A percentile compares a stretch with the other conserved stretches of the same genome.
Evolutionary conservation across 1,139 yeast species (phyloP).

Genomic region (Candida buenavistaensis): DNA sequence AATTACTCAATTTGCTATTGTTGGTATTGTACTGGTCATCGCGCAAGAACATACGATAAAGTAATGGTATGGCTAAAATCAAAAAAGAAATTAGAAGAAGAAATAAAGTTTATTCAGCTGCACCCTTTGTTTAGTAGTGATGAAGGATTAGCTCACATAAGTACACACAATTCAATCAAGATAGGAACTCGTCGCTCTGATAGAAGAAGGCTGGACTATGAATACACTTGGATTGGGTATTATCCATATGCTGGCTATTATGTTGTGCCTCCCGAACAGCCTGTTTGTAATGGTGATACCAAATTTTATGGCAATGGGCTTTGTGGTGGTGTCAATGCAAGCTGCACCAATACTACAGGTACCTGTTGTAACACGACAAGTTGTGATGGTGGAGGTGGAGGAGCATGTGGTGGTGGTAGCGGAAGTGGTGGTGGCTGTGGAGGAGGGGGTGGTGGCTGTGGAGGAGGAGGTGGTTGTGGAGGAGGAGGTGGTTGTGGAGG

Average conservation of each 20-base stretch:
- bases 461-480: not conserved
- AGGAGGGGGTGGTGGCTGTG: constrained; percentile 1
- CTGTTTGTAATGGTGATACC: not conserved
- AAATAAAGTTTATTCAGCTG: not conserved
- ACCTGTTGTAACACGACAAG: constrained; percentile 1
- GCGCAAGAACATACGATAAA: not conserved
- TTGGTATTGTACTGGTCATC: constrained; percentile 12
- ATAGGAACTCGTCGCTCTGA: not conserved
- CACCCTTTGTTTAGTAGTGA: not conserved
- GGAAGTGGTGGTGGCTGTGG: constrained; percentile 9
- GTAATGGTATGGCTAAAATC: not conserved
- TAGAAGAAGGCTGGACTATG: not conserved
- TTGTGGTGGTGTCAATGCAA: constrained; percentile 1
- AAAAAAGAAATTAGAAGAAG: not conserved
- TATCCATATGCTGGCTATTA: not conserved
- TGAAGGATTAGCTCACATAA: not conserved
- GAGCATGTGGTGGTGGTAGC: constrained; percentile 9
- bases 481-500: constrained; percentile 1
- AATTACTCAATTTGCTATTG: constrained; percentile 19
- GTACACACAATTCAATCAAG: not conserved
- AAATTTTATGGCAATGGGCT: not conserved
- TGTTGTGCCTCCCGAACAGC: not conserved
- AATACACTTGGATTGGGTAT: not conserved
- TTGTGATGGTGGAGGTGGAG: constrained; percentile 5
- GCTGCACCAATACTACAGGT: not conserved